These are phyloP conservation scores for Alternaria sp. DNA, from an alignment of 2,329 filamentous ascomycete genomes.

Conservation along the genomic window DNA sequence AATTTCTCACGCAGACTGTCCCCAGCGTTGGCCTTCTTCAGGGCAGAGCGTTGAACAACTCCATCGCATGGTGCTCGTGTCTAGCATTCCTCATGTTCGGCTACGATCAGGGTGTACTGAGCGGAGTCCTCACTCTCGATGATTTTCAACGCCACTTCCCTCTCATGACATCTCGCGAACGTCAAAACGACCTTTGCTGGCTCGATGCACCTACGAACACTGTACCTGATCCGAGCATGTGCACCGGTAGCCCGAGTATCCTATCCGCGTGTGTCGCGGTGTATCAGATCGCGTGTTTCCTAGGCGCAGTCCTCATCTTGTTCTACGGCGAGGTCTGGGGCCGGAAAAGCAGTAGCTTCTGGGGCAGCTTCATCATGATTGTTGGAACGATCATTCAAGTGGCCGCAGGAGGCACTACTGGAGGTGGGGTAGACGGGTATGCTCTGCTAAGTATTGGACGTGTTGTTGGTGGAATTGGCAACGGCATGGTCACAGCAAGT, in stretches of 20 bases:
- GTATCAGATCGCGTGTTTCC: conserved; percentile 53
- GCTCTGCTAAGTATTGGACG: conserved; percentile 53
- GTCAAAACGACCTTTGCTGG: conserved; percentile 25
- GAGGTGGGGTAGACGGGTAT: conserved; percentile 64
- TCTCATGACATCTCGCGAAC: conserved; percentile 27
- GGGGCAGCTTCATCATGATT: conserved; percentile 30
- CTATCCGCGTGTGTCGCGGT: conserved; percentile 28
- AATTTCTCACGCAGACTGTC: conserved; percentile 4
- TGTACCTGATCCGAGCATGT: conserved; percentile 20
- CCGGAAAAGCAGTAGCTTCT: conserved; percentile 47
- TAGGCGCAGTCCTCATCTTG: conserved; percentile 47
- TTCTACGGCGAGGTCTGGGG: conserved; percentile 65
- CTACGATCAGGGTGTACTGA: conserved; percentile 74
- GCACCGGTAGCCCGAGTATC: conserved; percentile 27
- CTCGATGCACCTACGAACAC: conserved; percentile 22
- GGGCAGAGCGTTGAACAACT: conserved; percentile 26
- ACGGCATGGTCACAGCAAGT: conserved; percentile 60
- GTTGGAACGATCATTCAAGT: conserved; percentile 67
- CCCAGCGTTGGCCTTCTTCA: conserved; percentile 23
- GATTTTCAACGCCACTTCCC: conserved; percentile 59
- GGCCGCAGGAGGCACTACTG: conserved; percentile 12
- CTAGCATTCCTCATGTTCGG: conserved; percentile 55
- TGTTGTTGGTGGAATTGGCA: conserved; percentile 42
- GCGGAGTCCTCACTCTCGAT: conserved; percentile 69
- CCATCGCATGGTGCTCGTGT: conserved; percentile 30